Evolutionary conservation across 352 stramenopile species (phyloP).

Genomic region (Phytophthora boehmeriae): DNA sequence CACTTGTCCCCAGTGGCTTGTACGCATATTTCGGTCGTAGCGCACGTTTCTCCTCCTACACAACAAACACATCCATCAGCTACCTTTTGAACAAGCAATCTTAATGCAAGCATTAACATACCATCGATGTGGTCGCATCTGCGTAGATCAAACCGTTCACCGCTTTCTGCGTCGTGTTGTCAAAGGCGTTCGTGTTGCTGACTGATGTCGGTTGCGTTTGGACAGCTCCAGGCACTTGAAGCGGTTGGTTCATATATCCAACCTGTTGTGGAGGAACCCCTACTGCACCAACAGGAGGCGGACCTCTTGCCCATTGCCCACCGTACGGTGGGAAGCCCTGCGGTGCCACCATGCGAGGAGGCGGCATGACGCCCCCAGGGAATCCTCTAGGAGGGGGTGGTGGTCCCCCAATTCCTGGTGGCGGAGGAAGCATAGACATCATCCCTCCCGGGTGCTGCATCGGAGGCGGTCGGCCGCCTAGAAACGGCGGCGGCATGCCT

Average conservation of each 20-base stretch:
- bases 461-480: conserved; percentile 44
- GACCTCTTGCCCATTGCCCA: conserved; percentile 28
- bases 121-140: conserved; percentile 66
- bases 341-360: conserved; percentile 34
- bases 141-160: conserved; percentile 59
- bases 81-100: neutral
- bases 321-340: conserved; percentile 29
- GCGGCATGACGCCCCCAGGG: conserved; percentile 42
- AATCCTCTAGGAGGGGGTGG: conserved; percentile 41
- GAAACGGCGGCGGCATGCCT: conserved; percentile 57
- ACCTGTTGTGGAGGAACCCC: conserved; percentile 16
- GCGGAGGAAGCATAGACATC: conserved; percentile 58
- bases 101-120: conserved; percentile 23
- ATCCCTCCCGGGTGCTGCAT: conserved; percentile 49
- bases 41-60: conserved; percentile 81
- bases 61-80: neutral
- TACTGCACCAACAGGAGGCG: conserved; percentile 25
- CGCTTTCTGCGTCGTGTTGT: conserved; percentile 27
- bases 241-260: conserved; percentile 33
- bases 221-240: conserved; percentile 7
- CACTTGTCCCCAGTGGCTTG: conserved; percentile 36
- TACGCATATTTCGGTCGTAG: conserved; percentile 81
- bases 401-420: conserved; percentile 32
- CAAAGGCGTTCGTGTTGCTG: conserved; percentile 41
- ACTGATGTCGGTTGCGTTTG: conserved; percentile 8